These are phyloP conservation scores for Microdochium paspali DNA, from an alignment of 2,329 filamentous ascomycete genomes.

Conservation along the genomic window DNA sequence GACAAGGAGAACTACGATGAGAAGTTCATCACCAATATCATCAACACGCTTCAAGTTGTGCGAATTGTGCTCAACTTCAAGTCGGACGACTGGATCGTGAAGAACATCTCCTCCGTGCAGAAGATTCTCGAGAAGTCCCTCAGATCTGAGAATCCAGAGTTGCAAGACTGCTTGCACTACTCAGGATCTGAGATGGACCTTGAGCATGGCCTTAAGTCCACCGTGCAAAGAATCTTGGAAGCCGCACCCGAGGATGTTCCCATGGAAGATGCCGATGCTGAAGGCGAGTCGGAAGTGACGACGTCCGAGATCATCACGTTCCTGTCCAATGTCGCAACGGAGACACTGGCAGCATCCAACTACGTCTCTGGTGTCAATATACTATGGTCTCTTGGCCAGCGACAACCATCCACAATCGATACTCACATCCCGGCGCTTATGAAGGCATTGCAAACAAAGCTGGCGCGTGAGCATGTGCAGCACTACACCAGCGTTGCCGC, in stretches of 20 bases:
- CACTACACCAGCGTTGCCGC: slow-evolving; percentile 54
- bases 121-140: slow-evolving; percentile 85
- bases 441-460: slow-evolving; percentile 85
- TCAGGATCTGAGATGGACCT: slow-evolving; percentile 62
- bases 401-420: slow-evolving; percentile 80
- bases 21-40: slow-evolving; percentile 75
- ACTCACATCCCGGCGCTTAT: slow-evolving; percentile 80
- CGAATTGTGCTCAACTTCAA: slow-evolving; percentile 84
- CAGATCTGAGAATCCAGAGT: slow-evolving; percentile 79
- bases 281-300: slow-evolving; percentile 71
- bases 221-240: slow-evolving; percentile 74
- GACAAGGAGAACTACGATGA: slow-evolving; percentile 70
- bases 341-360: slow-evolving; percentile 71
- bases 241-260: slow-evolving; percentile 73
- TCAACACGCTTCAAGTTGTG: slow-evolving; percentile 90
- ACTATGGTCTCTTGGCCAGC: slow-evolving; percentile 81
- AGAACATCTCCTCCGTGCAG: slow-evolving; percentile 68
- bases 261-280: slow-evolving; percentile 70
- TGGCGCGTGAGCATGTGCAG: slow-evolving; percentile 87
- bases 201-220: slow-evolving; percentile 61
- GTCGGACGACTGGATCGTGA: slow-evolving; percentile 80
- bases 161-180: slow-evolving; percentile 85
- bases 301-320: slow-evolving; percentile 83
- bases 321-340: slow-evolving; percentile 76
- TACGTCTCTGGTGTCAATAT: slow-evolving; percentile 88